phyloP scores from a whole-genome alignment of 2,329 filamentous ascomycete genomes.

The Fusarium graminum region DNA sequence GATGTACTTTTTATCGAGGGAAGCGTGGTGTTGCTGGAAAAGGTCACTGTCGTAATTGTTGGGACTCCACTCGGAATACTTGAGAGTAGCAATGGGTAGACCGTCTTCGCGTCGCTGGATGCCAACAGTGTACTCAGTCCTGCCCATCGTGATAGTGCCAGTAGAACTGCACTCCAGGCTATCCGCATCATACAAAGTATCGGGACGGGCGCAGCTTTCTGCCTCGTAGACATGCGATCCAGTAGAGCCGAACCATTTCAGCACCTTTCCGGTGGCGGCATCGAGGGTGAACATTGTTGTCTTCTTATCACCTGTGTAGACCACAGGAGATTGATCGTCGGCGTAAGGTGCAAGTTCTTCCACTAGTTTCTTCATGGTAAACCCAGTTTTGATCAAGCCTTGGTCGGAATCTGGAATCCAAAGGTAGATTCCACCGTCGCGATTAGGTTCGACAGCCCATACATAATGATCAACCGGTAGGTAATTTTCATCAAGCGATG shows the following conservation, averaged over 20 bases:
- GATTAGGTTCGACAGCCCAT: slow-evolving; percentile 94
- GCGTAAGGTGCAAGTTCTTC: slow-evolving; percentile 84
- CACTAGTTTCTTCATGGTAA: slow-evolving; percentile 89
- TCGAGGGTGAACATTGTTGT: slow-evolving; percentile 91
- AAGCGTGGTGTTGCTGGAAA: slow-evolving; percentile 81
- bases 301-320: slow-evolving; percentile 93
- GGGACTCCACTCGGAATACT: slow-evolving; percentile 93
- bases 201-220: slow-evolving; percentile 80
- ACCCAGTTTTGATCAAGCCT: slow-evolving; percentile 74
- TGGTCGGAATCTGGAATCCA: slow-evolving; percentile 75
- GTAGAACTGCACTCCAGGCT: slow-evolving; percentile 82
- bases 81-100: slow-evolving; percentile 86
- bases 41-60: slow-evolving; percentile 93
- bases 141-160: slow-evolving; percentile 84
- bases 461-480: slow-evolving; percentile 84
- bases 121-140: slow-evolving; percentile 89
- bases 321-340: slow-evolving; percentile 79
- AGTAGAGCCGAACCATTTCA: slow-evolving; percentile 85
- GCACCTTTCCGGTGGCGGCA: slow-evolving; percentile 82
- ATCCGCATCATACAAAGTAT: slow-evolving; percentile 74
- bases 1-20: slow-evolving; percentile 89
- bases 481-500: slow-evolving; percentile 69
- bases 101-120: slow-evolving; percentile 84
- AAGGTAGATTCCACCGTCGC: slow-evolving; percentile 87
- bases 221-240: slow-evolving; percentile 76